Base-by-base conservation (phyloP, 139 green algal genomes). In the Auxenochlorella protothecoides region DNA sequence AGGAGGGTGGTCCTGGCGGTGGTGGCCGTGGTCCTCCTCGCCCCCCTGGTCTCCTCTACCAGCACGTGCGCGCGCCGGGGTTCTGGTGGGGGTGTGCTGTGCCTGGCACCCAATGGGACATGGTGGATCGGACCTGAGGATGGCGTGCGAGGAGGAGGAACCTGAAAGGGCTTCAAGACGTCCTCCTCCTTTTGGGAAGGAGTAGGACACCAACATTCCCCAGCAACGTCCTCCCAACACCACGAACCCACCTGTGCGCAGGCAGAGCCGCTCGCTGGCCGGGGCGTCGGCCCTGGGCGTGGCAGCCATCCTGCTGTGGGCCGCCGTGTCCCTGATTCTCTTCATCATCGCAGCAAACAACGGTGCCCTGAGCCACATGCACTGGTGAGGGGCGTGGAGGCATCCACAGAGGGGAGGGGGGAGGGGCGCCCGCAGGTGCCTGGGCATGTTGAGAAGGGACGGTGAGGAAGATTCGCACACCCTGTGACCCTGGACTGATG, bases 1-100 rank as follows among this genome's bases (percentile, higher is more conserved):
- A 14, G 75, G 11, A 53, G 62, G 55, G 76, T 64, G 5, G 75
- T 79, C 59, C 66, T 79, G 66, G 75, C 69, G 0, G 75, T 79
- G 14, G 16, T 73, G 9, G 65, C 68, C 5, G n/a, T 79, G 44
- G 27, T 79, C 27, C 54, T 79, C 27, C 68, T 79, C 62, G 74
- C 63, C 3, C 74, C 74, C 3, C 11, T 79, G 53, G 67, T 79
- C 5, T 79, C 74, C 0, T 61, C 55, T 61, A 44, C 27, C 27
- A 44, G 27, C 27, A 79, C 59, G 65, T 72, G 53, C 62, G 70
- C 1, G 10, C 13, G 51, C 3, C 5, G 59, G 10, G 52, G 51
- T 53, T 59, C 8, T 13, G 59, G 12, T 52, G 51, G 51, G 51
- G 44, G 65, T 59, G 6, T 59, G 53, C 15, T 61, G 8, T 71